Evolutionary conservation across 2,329 filamentous ascomycete species (phyloP), one percentile per base, ranked within the genome.

Genomic region (Onygenales sp.): DNA sequence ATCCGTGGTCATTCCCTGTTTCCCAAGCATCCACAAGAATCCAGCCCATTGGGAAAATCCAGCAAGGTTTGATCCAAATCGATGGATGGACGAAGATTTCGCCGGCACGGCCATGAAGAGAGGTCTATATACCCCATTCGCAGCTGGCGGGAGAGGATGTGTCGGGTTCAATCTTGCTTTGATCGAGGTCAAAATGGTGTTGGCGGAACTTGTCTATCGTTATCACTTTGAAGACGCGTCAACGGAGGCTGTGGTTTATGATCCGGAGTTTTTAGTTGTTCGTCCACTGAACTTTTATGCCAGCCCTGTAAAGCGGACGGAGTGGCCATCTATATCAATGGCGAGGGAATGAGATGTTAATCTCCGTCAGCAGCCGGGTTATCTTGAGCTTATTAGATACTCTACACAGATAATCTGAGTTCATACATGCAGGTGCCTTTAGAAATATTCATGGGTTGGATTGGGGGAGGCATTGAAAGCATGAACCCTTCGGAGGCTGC

Each of bases 231-330:
- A 21, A 21, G 36, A 39, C 17, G 49, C 49, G 8, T 40, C 33
- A 11, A 21, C 37, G 21, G 49, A 51, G 27, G 49, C 49, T n/a
- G 40, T 51, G 31, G 49, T 40, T 21, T 51, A 51, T 32, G 49
- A 51, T 27, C 49, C 49, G 40, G 49, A 51, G 14, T 43, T 51
- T 32, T 40, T 51, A 21, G 49, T 51, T 34, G 42, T 51, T 31
- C 36, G 49, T 9, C 49, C 49, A 21, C 11, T 43, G 36, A 51
- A 51, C 21, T 51, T 51, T 33, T 51, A 51, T 17, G 39, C 27
- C 36, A 39, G 36, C 6, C 36, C 36, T n/a, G 13, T 39, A 39
- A 39, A 39, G 36, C 36, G 36, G 36, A 39, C 36, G 36, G 36
- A 39, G 36, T 39, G 36, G 36, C 36, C 36, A 39, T 10, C 9